These are phyloP conservation scores for Astrothelium subdiscretum DNA, from an alignment of 495 filamentous ascomycete genomes.

Conservation along the genomic window DNA sequence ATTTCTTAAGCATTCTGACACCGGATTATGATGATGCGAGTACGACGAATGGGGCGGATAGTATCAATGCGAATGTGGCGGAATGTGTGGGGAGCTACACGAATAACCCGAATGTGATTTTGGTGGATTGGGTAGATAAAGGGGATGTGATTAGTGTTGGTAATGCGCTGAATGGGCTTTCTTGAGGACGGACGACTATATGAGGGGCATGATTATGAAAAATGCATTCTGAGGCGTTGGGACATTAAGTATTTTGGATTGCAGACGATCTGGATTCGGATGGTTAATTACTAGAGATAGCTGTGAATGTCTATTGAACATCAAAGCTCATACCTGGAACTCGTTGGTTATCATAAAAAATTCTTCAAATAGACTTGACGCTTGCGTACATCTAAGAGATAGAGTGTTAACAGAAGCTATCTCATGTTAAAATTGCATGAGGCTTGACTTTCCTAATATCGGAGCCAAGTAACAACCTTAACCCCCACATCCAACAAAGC, in stretches of 20 bases:
- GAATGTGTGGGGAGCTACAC: slow-evolving; percentile 17
- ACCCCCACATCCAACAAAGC: too few relatives aligned
- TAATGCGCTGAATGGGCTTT: slow-evolving; percentile 22
- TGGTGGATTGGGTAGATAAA: slow-evolving; percentile 26
- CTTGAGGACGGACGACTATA: neutral
- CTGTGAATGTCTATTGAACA: too few relatives aligned
- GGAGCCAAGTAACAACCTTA: too few relatives aligned
- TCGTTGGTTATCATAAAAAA: too few relatives aligned
- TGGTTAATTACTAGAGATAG: neutral
- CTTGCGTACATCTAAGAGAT: too few relatives aligned
- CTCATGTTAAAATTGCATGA: too few relatives aligned
- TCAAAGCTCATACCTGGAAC: too few relatives aligned
- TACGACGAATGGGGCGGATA: slow-evolving; percentile 14
- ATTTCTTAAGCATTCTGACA: slow-evolving; percentile 10
- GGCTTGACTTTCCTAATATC: too few relatives aligned
- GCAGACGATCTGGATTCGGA: neutral
- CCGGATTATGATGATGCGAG: slow-evolving; percentile 1
- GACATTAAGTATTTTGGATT: neutral
- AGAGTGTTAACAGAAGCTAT: too few relatives aligned
- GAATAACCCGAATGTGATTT: slow-evolving; percentile 18
- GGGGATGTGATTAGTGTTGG: slow-evolving; percentile 20
- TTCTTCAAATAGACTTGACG: too few relatives aligned
- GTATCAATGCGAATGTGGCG: slow-evolving; percentile 15
- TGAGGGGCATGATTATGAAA: neutral
- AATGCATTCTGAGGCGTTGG: neutral